Conservation (phyloP, 768 basidiomycete species). For the Termitomyces sp. region DNA sequence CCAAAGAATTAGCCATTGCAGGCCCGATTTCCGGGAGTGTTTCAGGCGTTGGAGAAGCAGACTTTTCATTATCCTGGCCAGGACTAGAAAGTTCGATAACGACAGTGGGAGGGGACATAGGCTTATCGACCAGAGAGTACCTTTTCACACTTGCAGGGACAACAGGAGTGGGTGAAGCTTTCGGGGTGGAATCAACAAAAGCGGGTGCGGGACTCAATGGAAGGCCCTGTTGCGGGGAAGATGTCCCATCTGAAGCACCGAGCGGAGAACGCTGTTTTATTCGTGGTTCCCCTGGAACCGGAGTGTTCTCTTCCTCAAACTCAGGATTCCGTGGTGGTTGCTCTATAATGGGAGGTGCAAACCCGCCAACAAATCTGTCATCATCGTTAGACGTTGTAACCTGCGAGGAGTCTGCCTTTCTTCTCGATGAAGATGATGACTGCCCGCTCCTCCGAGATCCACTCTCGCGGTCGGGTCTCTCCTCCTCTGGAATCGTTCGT, state of each 20-base stretch:
- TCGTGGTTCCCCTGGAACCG: slow-evolving; percentile 6
- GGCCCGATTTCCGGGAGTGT: slow-evolving; percentile 41
- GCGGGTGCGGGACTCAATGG: slow-evolving; percentile 3
- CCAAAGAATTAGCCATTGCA: slow-evolving; percentile 75
- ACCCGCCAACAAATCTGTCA: slow-evolving; percentile 50
- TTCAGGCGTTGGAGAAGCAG: slow-evolving; percentile 30
- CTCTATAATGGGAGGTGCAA: slow-evolving; percentile 24
- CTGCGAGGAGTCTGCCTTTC: slow-evolving; percentile 28
- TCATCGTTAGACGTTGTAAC: slow-evolving; percentile 23
- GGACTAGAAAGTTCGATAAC: slow-evolving; percentile 52
- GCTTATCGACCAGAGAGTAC: slow-evolving; percentile 76
- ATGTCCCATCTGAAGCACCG: not conserved
- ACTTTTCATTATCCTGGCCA: slow-evolving; percentile 26
- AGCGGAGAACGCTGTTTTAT: slow-evolving; percentile 8
- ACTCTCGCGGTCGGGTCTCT: slow-evolving; percentile 34
- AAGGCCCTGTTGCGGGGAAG: slow-evolving; percentile 4
- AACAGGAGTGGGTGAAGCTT: slow-evolving; percentile 24
- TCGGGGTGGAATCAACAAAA: slow-evolving; percentile 12
- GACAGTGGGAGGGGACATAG: slow-evolving; percentile 39
- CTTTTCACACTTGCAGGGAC: slow-evolving; percentile 72
- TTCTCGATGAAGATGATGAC: slow-evolving; percentile 36
- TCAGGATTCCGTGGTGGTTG: slow-evolving; percentile 8
- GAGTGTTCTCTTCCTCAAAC: slow-evolving; percentile 14
- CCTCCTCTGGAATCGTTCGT: slow-evolving; percentile 34
- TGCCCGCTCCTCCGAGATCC: slow-evolving; percentile 34